Conservation (phyloP, 1,139 yeast species). For the Eremothecium cymbalariae region DNA sequence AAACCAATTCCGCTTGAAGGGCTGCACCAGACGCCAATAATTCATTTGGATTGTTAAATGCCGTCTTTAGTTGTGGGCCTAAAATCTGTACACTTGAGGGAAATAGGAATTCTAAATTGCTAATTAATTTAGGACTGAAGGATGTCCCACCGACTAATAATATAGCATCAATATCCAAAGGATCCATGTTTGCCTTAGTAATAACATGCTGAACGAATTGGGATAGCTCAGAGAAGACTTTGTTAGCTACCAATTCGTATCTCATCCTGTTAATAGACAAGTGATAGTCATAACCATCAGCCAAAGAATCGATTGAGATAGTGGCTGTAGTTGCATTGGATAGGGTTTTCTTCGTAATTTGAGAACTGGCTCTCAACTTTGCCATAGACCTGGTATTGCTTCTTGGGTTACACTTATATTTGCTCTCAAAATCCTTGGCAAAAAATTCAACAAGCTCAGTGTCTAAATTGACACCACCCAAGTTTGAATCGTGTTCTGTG, state of each 20-base stretch:
- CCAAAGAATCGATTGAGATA: constrained; percentile 89
- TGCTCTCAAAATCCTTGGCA: constrained; percentile 91
- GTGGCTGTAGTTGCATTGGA: constrained; percentile 85
- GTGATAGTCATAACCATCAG: constrained; percentile 91
- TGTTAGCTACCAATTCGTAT: constrained; percentile 80
- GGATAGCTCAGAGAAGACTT: constrained; percentile 66
- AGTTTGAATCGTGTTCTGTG: constrained; percentile 70
- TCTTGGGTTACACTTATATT: constrained; percentile 74
- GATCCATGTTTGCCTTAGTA: constrained; percentile 75
- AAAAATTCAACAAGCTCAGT: constrained; percentile 71
- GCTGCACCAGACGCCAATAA: constrained; percentile 93
- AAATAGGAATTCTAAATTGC: constrained; percentile 64
- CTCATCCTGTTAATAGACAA: constrained; percentile 89
- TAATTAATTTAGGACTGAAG: constrained; percentile 82
- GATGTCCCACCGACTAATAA: constrained; percentile 92
- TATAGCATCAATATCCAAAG: constrained; percentile 83
- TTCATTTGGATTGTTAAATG: constrained; percentile 75
- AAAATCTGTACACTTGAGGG: constrained; percentile 70
- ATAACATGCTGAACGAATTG: constrained; percentile 68
- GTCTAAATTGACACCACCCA: constrained; percentile 88
- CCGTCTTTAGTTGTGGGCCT: constrained; percentile 74
- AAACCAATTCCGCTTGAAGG: constrained; percentile 81
- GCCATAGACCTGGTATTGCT: constrained; percentile 77
- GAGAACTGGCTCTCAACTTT: constrained; percentile 77
- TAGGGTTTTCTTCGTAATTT: constrained; percentile 81